Evolutionary conservation across 768 basidiomycete genomes (phyloP).

Genomic region (Boletus huronensis): DNA sequence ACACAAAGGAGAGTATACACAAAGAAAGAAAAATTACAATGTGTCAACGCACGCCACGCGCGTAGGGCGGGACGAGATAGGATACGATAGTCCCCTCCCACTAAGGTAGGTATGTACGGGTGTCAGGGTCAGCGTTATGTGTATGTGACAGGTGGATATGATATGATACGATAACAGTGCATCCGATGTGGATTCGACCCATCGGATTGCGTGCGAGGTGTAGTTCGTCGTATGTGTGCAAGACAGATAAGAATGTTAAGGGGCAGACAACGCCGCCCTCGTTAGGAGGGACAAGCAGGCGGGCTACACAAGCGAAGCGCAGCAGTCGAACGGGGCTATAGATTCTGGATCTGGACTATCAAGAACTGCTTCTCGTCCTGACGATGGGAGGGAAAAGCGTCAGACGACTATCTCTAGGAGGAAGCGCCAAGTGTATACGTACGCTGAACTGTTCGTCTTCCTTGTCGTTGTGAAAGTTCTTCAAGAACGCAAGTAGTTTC

Average conservation of each 20-base stretch:
- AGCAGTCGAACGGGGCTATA: constrained; percentile 38
- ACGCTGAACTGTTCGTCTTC: constrained; percentile 97
- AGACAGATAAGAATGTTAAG: constrained; percentile 5
- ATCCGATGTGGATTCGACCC: background rate
- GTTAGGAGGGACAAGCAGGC: background rate
- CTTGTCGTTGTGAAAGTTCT: constrained; percentile 96
- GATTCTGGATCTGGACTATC: constrained; percentile 83
- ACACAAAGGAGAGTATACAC: no score
- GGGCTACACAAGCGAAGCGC: background rate
- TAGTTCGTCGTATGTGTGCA: background rate
- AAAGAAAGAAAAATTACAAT: background rate
- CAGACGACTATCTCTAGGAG: background rate
- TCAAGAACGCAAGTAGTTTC: constrained; percentile 84
- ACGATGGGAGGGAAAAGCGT: background rate
- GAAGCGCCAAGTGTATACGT: constrained; percentile 17
- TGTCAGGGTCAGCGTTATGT: constrained; percentile 6
- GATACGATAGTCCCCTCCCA: background rate
- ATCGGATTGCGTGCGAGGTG: background rate
- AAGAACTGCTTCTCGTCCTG: constrained; percentile 95
- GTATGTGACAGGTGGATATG: constrained; percentile 9
- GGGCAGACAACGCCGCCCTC: background rate
- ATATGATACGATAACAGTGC: constrained; percentile 3
- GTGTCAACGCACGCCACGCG: background rate
- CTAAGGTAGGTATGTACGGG: constrained; percentile 1
- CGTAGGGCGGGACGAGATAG: background rate